Evolutionary conservation across 164 flowering plant genomes (phyloP), one percentile per base, ranked within the genome.

Genomic region (Echeveria elegans): DNA sequence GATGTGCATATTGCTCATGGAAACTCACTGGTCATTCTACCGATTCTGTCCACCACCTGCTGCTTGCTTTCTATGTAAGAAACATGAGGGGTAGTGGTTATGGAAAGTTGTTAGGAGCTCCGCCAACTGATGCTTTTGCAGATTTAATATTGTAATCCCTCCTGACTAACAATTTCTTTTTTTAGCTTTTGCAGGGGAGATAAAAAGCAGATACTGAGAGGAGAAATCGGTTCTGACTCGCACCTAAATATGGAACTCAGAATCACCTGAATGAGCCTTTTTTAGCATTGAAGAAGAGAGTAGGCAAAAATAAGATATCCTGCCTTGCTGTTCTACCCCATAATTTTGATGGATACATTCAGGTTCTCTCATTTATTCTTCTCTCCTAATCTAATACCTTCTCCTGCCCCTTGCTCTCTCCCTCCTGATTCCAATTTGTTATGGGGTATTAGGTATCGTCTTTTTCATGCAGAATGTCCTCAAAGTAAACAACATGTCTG

Each of bases 71-170:
- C 2, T 6, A 7, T n/a, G 58, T 19, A n/a, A 8, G 23, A 45
- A 16, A 16, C 2, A 45, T 45, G 21, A 45, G 18, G 50, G n/a
- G 21, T 1, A 11, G 45, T 40, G 5, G 45, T 10, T 40, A 40
- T 11, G 14, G 45, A 40, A 40, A 40, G 11, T 40, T 40, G 12
- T 40, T 6, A 40, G 45, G 45, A 40, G 84, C 47, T 45, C 2
- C 1, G 18, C 4, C 2, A 45, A 45, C 21, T 19, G n/a, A 16
- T 41, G 45, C 14, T 8, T 41, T 41, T 8, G 14, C 21, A 1
- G 50, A 16, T 18, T 18, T 4, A 19, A 7, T 47, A 4, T 4
- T 18, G 3, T 3, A 18, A 19, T 5, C 23, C 52, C 21, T 18
- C 19, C 19, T 2, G 23, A 4, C 23, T 47, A 0, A 47, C 52